Conservation (phyloP, 2,329 filamentous ascomycete genomes). For the Neofusicoccum sp. region DNA sequence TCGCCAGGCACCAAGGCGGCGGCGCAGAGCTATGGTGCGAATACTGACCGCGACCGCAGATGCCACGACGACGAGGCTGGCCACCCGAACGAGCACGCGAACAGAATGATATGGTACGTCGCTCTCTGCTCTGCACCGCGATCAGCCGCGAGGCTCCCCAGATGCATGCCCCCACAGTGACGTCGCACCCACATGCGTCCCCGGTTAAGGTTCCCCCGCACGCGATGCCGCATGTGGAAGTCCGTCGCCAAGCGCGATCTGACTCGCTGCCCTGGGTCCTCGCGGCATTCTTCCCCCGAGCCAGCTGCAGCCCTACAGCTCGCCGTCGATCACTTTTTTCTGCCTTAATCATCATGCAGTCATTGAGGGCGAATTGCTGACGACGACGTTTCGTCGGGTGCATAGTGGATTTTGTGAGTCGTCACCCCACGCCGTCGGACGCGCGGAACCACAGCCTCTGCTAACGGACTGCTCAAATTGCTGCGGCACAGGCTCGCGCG, state of each 20-base stretch:
- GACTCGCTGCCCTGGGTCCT: conserved; percentile 4
- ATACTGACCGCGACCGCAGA: conserved; percentile 29
- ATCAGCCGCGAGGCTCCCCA: conserved; percentile 15
- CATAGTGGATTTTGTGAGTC: conserved; percentile 30
- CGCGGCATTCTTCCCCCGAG: conserved; percentile 17
- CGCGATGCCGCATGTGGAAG: neutral
- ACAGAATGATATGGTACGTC: conserved; percentile 73
- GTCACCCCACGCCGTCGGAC: neutral
- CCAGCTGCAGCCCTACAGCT: conserved; percentile 20
- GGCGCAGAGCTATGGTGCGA: conserved; percentile 40
- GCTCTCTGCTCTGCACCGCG: neutral
- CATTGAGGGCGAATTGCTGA: conserved; percentile 16
- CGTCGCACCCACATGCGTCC: conserved; percentile 8
- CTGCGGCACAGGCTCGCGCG: conserved; percentile 60
- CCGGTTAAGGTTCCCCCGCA: conserved; percentile 16
- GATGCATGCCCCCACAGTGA: conserved; percentile 8
- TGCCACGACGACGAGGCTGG: conserved; percentile 75
- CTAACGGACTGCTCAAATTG: conserved; percentile 34
- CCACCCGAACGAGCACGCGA: conserved; percentile 79
- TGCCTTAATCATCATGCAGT: neutral
- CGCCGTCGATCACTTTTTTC: conserved; percentile 14
- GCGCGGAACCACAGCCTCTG: neutral
- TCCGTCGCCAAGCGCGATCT: conserved; percentile 2
- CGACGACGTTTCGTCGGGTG: neutral
- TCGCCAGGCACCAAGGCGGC: conserved; percentile 29